These are phyloP conservation scores for Nidula niveotomentosa DNA, from an alignment of 1,284 basidiomycete species.

Conservation along the genomic window DNA sequence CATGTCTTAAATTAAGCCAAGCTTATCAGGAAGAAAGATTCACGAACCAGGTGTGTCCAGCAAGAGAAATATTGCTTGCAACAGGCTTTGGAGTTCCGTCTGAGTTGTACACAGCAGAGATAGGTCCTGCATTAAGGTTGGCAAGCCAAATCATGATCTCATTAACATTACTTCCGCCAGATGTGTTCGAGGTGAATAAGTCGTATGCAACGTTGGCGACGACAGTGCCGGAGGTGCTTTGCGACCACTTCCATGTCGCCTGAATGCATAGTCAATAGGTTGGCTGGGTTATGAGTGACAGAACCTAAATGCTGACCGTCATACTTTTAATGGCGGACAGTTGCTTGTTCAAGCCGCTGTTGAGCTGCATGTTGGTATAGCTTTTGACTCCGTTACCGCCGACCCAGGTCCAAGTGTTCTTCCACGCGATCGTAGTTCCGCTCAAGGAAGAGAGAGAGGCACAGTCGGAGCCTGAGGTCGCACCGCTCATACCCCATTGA, in stretches of 20 bases:
- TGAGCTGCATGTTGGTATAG: conserved; percentile 56
- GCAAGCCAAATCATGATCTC: conserved; percentile 74
- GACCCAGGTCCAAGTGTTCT: conserved; percentile 52
- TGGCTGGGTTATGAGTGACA: not conserved
- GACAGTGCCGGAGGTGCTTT: conserved; percentile 24
- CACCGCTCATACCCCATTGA: conserved; percentile 49
- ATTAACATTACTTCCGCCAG: conserved; percentile 50
- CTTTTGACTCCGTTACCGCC: conserved; percentile 58
- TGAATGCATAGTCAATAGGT: conserved; percentile 6
- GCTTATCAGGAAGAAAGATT: not conserved
- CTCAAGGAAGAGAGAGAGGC: conserved; percentile 45
- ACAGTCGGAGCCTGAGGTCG: conserved; percentile 55
- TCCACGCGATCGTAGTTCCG: conserved; percentile 50
- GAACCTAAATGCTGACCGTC: conserved; percentile 36
- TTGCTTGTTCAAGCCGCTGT: conserved; percentile 50
- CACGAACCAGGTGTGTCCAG: conserved; percentile 48
- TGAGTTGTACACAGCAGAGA: conserved; percentile 46
- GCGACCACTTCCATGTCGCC: conserved; percentile 38
- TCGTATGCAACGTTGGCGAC: conserved; percentile 63
- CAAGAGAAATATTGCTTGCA: conserved; percentile 42
- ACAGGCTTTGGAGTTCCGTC: conserved; percentile 48
- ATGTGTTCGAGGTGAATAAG: conserved; percentile 53
- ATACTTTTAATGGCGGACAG: conserved; percentile 55
- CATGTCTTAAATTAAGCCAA: not conserved
- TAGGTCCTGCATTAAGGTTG: conserved; percentile 57